Base-by-base conservation (phyloP, 257 asterid species). In the Catharanthus roseus region DNA sequence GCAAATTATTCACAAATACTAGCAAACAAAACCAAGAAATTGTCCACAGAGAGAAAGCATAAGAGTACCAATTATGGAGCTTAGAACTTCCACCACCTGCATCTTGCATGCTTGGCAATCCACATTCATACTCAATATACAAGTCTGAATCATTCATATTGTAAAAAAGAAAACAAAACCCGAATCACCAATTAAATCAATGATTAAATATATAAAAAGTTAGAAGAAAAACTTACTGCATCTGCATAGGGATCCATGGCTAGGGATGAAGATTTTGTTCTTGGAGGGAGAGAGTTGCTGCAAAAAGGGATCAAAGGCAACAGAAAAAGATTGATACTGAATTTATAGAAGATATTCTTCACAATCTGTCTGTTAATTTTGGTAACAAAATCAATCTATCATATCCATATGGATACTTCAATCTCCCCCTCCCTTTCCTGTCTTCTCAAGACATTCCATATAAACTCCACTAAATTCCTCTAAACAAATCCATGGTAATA, bases 71-170 rank as follows among this genome's bases (percentile, higher is more conserved):
- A 57, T 72, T 42, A 86, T 58, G 51, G 83, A 73, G 58, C 72
- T 57, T 58, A 86, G 55, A 11, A 86, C 75, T 73, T 82, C 86
- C 72, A 78, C 45, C 26, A 78, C 70, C 51, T 80, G 79, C 71
- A 78, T 65, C 79, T 77, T 86, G 74, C 91, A 86, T 19, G 82
- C 78, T 55, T 71, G 79, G 57, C 91, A 84, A 0, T 61, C 67
- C 8, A 55, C 33, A 68, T 84, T 68, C 50, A 86, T 75, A 65
- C 79, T 84, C 83, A 86, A 51, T 63, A 72, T 47, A 75, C 91
- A 70, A 65, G 16, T 53, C 60, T 57, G 62, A 41, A 55, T 3
- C 24, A 16, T 16, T 34, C 6, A 18, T 6, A 15, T 57, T 57
- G n/a, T n/a, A n/a, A n/a, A n/a, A n/a, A n/a, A n/a, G n/a, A n/a